Conservation (phyloP, 257 asterid genomes). For the Solanum dulcamara region DNA sequence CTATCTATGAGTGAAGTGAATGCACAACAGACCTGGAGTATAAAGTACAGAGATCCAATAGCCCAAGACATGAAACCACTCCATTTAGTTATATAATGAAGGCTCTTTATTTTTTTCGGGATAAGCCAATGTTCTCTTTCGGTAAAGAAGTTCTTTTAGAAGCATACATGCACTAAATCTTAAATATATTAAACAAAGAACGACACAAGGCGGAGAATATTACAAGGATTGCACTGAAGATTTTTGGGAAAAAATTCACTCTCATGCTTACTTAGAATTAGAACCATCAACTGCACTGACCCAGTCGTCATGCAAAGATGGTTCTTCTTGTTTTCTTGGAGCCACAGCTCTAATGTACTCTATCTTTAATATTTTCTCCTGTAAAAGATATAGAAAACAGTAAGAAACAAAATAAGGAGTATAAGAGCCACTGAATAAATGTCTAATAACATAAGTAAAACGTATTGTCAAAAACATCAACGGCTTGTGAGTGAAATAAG, state of each 20-base stretch:
- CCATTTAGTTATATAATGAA: not conserved
- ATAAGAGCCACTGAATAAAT: not conserved
- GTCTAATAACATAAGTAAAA: not conserved
- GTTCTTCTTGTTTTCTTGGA: slow-evolving; percentile 75
- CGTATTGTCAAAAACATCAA: not conserved
- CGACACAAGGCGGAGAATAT: not conserved
- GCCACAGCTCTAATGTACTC: slow-evolving; percentile 80
- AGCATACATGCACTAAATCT: not conserved
- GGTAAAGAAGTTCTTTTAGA: not conserved
- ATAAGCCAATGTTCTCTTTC: not conserved
- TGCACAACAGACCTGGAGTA: not conserved
- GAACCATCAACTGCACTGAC: slow-evolving; percentile 97
- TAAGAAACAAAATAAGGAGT: not conserved
- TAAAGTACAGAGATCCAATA: not conserved
- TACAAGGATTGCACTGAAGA: not conserved
- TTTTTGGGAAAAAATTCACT: not conserved
- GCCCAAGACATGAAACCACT: not conserved
- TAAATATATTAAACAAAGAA: not conserved
- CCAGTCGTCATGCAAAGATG: slow-evolving; percentile 88
- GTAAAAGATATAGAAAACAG: slow-evolving; percentile 2
- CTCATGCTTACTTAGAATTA: slow-evolving; percentile 41
- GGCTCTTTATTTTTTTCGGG: not conserved
- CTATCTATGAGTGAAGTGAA: not conserved
- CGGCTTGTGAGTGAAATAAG: not conserved
- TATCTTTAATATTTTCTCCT: slow-evolving; percentile 87